Base-by-base conservation (phyloP, 495 filamentous ascomycete genomes). In the Usnea hakonensis region DNA sequence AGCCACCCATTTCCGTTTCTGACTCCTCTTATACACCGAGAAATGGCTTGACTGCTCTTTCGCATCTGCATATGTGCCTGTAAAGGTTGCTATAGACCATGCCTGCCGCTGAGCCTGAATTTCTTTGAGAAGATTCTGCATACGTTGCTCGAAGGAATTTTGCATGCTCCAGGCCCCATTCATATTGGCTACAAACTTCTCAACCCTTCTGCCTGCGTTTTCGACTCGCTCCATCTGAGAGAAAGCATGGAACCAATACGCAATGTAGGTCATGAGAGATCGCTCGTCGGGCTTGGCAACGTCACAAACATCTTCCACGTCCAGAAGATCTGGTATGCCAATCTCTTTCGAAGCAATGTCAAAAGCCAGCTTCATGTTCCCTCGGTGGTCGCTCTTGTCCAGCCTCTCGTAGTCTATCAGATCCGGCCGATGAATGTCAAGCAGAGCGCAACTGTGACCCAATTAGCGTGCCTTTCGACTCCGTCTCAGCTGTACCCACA, bases 121-220 rank as follows among this genome's bases (percentile, higher is more conserved):
- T 64, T 86, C 79, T 63, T 83, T 78, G 55, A 97, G 76, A 11
- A 98, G 75, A 59, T 85, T 88, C 36, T 81, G 80, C 90, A 97
- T 94, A 50, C 93, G 82, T 68, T 85, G 81, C 82, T 98, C 94
- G 70, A 90, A 98, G 17, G 87, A 87, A 70, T 89, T 94, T 74
- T 98, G 91, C 94, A 98, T 98, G 70, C 95, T 91, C 94, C 95
- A 97, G 5, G 94, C 91, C n/a, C 93, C 94, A 66, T 96, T 91
- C 94, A 97, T 97, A 70, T 94, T 96, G 70, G 89, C 90, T 52
- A 97, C 89, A 67, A 98, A 98, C 77, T 98, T 98, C 78, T 98
- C 94, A 3, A 98, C 94, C 62, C 94, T 83, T 59, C 94, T 83
- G 3, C 94, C 94, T 3, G 95, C 95, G 71, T 97, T 98, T 71